Evolutionary conservation across 306 rosid species (phyloP).

Genomic region (Quercus aquifolioides): DNA sequence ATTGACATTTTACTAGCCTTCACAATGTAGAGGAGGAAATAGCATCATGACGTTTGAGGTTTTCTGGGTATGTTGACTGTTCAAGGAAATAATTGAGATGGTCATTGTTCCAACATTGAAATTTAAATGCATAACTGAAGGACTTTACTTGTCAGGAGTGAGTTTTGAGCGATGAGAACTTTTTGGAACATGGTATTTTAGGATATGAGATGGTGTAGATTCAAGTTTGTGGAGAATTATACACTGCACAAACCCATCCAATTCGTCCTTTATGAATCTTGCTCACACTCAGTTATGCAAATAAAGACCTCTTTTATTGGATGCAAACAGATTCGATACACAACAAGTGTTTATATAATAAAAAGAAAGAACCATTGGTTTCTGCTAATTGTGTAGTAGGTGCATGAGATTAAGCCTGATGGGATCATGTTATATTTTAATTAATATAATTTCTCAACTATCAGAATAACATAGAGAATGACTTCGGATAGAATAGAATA

Average conservation of each 20-base stretch:
- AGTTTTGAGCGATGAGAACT: too few species aligned
- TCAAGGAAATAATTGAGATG: too few species aligned
- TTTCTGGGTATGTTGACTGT: too few species aligned
- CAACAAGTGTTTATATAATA: not conserved
- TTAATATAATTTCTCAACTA: not conserved
- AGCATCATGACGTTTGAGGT: too few species aligned
- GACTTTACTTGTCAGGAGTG: too few species aligned
- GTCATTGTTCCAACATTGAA: too few species aligned
- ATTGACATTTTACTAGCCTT: too few species aligned
- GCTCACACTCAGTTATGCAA: not conserved
- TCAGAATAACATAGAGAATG: too few species aligned
- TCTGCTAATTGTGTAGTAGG: not conserved
- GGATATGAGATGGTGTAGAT: not conserved
- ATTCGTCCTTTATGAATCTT: not conserved
- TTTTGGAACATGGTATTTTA: too few species aligned
- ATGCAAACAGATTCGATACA: not conserved
- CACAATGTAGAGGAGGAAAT: too few species aligned
- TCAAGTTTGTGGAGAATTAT: not conserved
- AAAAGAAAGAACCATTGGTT: not conserved
- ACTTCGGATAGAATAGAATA: too few species aligned
- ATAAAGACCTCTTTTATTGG: not conserved
- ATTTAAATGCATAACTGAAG: too few species aligned
- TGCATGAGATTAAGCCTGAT: not conserved
- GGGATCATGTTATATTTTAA: not conserved
- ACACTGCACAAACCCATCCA: not conserved